Base-by-base conservation (phyloP, 169 alveolate species). In the Babesia bovis region DNA sequence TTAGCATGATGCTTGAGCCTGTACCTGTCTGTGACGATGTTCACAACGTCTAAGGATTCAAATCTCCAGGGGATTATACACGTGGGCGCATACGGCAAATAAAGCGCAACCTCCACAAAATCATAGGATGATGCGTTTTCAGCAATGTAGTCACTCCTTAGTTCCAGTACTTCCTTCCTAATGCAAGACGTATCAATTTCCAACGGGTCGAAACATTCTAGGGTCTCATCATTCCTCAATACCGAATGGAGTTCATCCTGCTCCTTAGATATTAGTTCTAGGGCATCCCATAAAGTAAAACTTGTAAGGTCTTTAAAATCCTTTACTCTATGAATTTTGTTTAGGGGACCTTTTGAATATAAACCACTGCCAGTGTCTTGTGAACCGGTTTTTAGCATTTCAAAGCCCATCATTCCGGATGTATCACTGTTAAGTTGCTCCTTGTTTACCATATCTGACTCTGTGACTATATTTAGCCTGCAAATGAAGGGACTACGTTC, bases 271-370 rank as follows among this genome's bases (percentile, higher is more conserved):
- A 78, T 50, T 0, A 69, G 1, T 10, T 78, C 83, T n/a, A 68
- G 35, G 21, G 87, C 87, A 35, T 78, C 87, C 87, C 87, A 78
- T 25, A 78, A 47, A 13, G 83, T 78, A 52, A 78, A 78, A 53
- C 51, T 65, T 19, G 28, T 35, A 3, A 78, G 65, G 23, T 51
- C 52, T 76, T 78, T 78, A 21, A 40, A 78, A 17, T 67, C 83
- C 49, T 13, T 55, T n/a, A n/a, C n/a, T n/a, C n/a, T n/a, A n/a
- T n/a, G n/a, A 10, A 76, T 38, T 50, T 21, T 4, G 15, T 33
- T 4, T 23, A 56, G 2, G 4, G 66, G 66, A 4, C 4, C 1
- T 6, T 23, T 33, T 33, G 25, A 3, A 5, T 32, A 15, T 26
- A 0, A 1, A 1, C 30, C 26, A 13, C 55, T 47, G 26, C 55